Evolutionary conservation across 352 stramenopile genomes (phyloP).

Genomic region (Phytophthora pinifolia): DNA sequence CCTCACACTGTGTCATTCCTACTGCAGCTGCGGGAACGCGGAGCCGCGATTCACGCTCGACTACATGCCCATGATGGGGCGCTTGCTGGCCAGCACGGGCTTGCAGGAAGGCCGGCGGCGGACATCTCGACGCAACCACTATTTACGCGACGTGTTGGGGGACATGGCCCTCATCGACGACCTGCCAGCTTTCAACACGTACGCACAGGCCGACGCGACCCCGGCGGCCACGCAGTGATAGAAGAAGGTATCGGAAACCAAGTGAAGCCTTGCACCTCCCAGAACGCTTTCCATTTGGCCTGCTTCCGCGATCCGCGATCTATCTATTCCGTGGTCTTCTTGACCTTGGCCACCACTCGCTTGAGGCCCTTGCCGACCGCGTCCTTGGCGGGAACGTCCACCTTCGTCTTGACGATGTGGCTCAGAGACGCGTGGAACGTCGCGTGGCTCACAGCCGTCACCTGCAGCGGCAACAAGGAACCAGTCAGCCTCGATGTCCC

Average conservation of each 20-base stretch:
- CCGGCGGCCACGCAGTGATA: slow-evolving; percentile 32
- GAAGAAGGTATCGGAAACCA: slow-evolving; percentile 10
- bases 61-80: slow-evolving; percentile 72
- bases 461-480: slow-evolving; percentile 29
- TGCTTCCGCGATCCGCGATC: slow-evolving; percentile 16
- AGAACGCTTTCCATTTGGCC: slow-evolving; percentile 32
- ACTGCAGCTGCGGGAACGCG: slow-evolving; percentile 34
- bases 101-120: slow-evolving; percentile 63
- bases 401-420: slow-evolving; percentile 73
- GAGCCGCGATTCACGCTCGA: slow-evolving; percentile 54
- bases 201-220: slow-evolving; percentile 30
- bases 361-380: slow-evolving; percentile 26
- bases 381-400: slow-evolving; percentile 37
- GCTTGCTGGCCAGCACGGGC: slow-evolving; percentile 47
- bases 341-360: slow-evolving; percentile 52
- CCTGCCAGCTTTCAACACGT: slow-evolving; percentile 49
- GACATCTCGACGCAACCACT: slow-evolving; percentile 69
- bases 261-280: neutral
- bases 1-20: slow-evolving; percentile 12
- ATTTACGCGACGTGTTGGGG: slow-evolving; percentile 69
- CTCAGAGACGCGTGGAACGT: slow-evolving; percentile 70
- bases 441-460: slow-evolving; percentile 55
- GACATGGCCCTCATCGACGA: slow-evolving; percentile 74
- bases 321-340: slow-evolving; percentile 71
- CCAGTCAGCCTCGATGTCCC: too few species aligned